Base-by-base conservation (phyloP, 805 yeast species). In the Lipomyces sp. region DNA sequence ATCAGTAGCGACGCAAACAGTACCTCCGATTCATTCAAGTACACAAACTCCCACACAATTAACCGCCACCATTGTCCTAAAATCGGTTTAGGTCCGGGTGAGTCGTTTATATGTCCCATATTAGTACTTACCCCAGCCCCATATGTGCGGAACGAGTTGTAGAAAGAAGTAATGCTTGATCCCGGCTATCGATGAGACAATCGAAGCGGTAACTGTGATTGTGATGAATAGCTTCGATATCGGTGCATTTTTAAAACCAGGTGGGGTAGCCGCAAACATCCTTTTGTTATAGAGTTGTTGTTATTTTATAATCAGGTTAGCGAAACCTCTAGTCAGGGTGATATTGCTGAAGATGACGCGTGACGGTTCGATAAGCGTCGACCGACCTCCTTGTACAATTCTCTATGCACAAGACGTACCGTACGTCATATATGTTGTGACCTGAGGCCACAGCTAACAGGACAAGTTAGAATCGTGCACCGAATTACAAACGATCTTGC, bases 241-340 rank as follows among this genome's bases (percentile, higher is more conserved):
- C 2, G 82, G 82, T 7, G 80, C 75, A 59, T 74, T 66, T 18
- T 67, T 69, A 67, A 81, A 76, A 1, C 83, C 83, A 0, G 79
- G 63, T n/a, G 80, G 79, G 2, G 82, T 75, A 8, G 76, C 64
- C 2, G 80, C 75, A 57, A 78, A 77, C 80, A 77, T 77, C 55
- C 42, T 37, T 37, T 18, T 13, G 45, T 51, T 24, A 24, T 51
- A 51, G 24, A 24, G 15, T 32, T 15, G 48, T n/a, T 5, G 24
- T 5, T 42, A 8, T 42, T n/a, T 6, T 0, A 10, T 42, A 42
- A 15, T 6, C 48, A 42, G n/a, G 48, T 18, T 42, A 18, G 48
- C 48, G 24, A n/a, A 42, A 15, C 24, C 24, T 42, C 48, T 42
- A 7, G n/a, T 42, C 48, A 10, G 8, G n/a, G 7, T 42, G 48